Conservation (phyloP, 2,329 filamentous ascomycete species). For the Parastagonospora avenae region DNA sequence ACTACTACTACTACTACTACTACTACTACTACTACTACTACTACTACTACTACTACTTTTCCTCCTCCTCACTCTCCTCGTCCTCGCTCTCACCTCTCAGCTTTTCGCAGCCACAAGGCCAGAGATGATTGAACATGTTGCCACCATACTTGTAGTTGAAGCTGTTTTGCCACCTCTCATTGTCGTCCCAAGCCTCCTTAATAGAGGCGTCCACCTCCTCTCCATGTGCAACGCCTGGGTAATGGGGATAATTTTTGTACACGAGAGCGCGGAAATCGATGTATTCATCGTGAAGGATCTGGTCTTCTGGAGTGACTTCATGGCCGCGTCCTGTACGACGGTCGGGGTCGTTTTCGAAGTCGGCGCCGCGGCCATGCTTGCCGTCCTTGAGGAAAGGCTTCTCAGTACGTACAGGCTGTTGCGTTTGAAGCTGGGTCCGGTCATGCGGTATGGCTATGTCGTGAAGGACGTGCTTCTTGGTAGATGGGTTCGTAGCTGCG, state of each 20-base stretch:
- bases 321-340: constrained; percentile 27
- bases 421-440: background rate
- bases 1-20: too few relatives aligned
- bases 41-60: background rate
- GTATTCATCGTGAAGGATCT: constrained; percentile 5
- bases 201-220: background rate
- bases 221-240: background rate
- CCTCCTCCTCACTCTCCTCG: constrained; percentile 21
- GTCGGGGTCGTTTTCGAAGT: constrained; percentile 22
- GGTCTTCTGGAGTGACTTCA: constrained; percentile 19
- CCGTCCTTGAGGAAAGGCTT: constrained; percentile 25
- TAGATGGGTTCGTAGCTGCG: background rate
- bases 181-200: background rate
- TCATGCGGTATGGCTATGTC: constrained; percentile 1
- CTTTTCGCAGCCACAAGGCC: constrained; percentile 34
- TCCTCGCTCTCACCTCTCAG: constrained; percentile 9
- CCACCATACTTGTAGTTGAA: constrained; percentile 29
- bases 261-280: background rate
- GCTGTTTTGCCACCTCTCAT: constrained; percentile 15
- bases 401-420: background rate
- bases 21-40: too few relatives aligned
- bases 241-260: background rate
- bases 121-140: constrained; percentile 11
- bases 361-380: constrained; percentile 23
- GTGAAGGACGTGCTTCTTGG: constrained; percentile 1